Percentiles rank a stretch among this genome's conserved stretches.
Evolutionary conservation across 2,329 filamentous ascomycete genomes (phyloP).

Genomic region (Colletotrichum paranaense): DNA sequence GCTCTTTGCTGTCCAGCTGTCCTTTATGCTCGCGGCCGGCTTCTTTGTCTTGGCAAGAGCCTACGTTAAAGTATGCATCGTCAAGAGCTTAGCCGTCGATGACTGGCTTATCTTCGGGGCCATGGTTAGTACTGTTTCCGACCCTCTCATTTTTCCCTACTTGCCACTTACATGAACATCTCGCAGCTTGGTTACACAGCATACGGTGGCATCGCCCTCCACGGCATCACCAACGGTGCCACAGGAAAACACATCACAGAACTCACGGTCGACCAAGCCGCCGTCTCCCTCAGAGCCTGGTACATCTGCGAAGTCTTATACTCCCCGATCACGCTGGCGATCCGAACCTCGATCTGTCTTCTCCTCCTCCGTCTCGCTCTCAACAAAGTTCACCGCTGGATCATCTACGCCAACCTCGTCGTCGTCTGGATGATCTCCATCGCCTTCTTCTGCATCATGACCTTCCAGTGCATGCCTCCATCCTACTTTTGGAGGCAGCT

Average conservation of each 20-base stretch:
- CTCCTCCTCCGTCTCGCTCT: slow-evolving; percentile 54
- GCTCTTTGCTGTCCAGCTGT: slow-evolving; percentile 38
- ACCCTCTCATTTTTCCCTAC: neutral
- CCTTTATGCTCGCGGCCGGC: slow-evolving; percentile 49
- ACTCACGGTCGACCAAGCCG: slow-evolving; percentile 38
- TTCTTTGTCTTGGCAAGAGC: slow-evolving; percentile 53
- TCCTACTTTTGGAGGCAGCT: slow-evolving; percentile 60
- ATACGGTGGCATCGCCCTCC: slow-evolving; percentile 46
- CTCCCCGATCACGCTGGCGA: slow-evolving; percentile 49
- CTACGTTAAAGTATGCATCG: slow-evolving; percentile 56
- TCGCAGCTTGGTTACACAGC: slow-evolving; percentile 48
- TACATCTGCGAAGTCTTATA: slow-evolving; percentile 55
- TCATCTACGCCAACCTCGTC: slow-evolving; percentile 45
- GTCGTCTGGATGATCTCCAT: slow-evolving; percentile 51
- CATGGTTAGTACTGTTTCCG: slow-evolving; percentile 48
- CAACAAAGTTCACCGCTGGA: slow-evolving; percentile 45
- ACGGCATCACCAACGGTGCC: slow-evolving; percentile 43
- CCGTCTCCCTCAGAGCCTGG: slow-evolving; percentile 48
- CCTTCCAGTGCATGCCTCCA: slow-evolving; percentile 62
- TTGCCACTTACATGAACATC: neutral
- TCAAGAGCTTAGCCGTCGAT: slow-evolving; percentile 55
- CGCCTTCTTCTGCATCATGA: slow-evolving; percentile 57
- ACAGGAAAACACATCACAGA: slow-evolving; percentile 41
- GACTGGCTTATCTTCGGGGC: slow-evolving; percentile 60
- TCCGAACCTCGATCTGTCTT: slow-evolving; percentile 54